Base-by-base conservation (phyloP, 2,329 filamentous ascomycete genomes). In the Curvularia sp. region DNA sequence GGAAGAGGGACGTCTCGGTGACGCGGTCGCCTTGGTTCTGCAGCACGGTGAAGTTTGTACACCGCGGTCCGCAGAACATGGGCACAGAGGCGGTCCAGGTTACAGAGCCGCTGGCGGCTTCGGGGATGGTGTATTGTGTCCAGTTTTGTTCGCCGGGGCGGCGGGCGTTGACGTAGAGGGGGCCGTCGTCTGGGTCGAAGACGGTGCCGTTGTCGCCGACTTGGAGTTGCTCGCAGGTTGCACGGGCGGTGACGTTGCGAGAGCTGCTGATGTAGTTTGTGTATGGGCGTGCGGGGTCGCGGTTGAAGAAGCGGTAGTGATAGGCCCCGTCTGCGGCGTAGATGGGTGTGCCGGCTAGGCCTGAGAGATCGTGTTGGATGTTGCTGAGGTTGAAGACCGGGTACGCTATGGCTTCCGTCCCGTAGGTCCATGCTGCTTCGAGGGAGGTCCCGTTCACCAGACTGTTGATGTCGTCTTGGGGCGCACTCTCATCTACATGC, bases 11-110 rank as follows among this genome's bases (percentile, higher is more conserved):
- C 0, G 71, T 58, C 0, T 28, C 48, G 8, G 51, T n/a, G 20
- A 55, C 61, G 5, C 54, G 63, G 0, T 55, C 41, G 20, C 64
- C 63, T 0, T 42, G 26, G 18, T 59, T 44, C 46, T 75, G 75
- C 38, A 69, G 59, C 3, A 77, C 65, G 0, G 75, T 76, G 7
- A 76, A 67, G 48, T 74, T 74, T 30, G 75, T 75, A 50, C 75
- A 77, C 13, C 74, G 67, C 0, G 72, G 42, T 0, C 75, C 75
- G 18, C 74, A 75, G 42, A 35, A 41, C 7, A 50, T 63, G 0
- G 46, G 22, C 0, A 60, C 61, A 0, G 64, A 61, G 12, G 64
- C 74, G 5, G 69, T 67, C 69, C 69, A 76, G 4, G 65, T 67
- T 2, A 75, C 49, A 1, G 62, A 63, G 9, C 72, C 74, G 0